phyloP scores from a whole-genome alignment of 352 stramenopile genomes.

The Pythium periplocum region DNA sequence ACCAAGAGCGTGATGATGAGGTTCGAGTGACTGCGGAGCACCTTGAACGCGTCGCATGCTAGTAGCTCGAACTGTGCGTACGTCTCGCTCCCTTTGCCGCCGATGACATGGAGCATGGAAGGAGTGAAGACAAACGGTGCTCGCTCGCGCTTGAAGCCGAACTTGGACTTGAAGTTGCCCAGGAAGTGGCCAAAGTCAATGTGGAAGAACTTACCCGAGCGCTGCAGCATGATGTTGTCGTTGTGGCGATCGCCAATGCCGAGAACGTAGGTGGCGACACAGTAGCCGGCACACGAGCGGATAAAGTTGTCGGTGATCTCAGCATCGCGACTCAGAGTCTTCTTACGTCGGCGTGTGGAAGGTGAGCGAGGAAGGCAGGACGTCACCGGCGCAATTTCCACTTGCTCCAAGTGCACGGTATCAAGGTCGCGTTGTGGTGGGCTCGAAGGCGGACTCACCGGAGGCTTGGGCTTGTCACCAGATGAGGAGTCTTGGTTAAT shows the following conservation, averaged over 20 bases:
- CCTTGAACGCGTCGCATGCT: constrained; percentile 60
- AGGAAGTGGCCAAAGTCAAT: constrained; percentile 97
- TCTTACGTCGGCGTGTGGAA: constrained; percentile 26
- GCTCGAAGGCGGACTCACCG: not conserved
- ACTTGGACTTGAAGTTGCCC: constrained; percentile 93
- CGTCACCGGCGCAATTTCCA: constrained; percentile 17
- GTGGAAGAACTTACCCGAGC: constrained; percentile 92
- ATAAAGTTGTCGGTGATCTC: constrained; percentile 87
- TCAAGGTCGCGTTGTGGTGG: constrained; percentile 5
- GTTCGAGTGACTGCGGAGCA: constrained; percentile 71
- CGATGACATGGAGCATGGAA: constrained; percentile 85
- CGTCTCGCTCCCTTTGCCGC: constrained; percentile 63
- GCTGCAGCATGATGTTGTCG: constrained; percentile 95
- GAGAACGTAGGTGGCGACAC: constrained; percentile 91
- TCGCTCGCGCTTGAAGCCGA: constrained; percentile 88
- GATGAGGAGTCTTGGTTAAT: not conserved
- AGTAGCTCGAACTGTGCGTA: constrained; percentile 73
- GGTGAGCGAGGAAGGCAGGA: constrained; percentile 56
- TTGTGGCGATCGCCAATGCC: constrained; percentile 93
- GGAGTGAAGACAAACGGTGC: constrained; percentile 91
- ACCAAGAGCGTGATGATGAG: constrained; percentile 80
- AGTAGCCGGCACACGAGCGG: constrained; percentile 88
- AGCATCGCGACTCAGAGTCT: constrained; percentile 24
- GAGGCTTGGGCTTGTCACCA: too few relatives aligned
- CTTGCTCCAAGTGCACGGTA: not conserved